These are phyloP conservation scores for Guadua angustifolia DNA, from an alignment of 176 grass and related monocot genomes.

Conservation along the genomic window DNA sequence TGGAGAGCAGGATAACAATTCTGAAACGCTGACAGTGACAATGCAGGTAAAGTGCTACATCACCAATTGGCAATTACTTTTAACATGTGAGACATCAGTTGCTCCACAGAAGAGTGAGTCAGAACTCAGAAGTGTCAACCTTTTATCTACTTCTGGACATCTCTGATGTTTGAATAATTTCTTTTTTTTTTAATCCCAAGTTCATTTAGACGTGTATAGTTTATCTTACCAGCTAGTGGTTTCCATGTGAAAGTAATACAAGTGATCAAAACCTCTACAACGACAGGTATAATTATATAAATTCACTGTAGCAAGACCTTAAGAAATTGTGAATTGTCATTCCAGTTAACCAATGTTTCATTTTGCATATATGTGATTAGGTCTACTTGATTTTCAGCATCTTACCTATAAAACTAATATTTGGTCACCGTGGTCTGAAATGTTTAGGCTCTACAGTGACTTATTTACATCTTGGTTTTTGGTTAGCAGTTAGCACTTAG, in stretches of 20 bases:
- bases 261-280: constrained; percentile 1
- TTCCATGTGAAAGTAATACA: neutral
- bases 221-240: constrained; percentile 32
- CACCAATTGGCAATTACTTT: neutral
- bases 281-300: constrained; percentile 21
- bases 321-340: constrained; percentile 3
- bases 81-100: neutral
- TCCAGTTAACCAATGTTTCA: neutral
- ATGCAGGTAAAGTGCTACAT: constrained; percentile 73
- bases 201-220: constrained; percentile 2
- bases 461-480: neutral
- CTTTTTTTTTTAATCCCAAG: neutral
- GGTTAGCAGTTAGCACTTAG: no score
- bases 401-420: neutral
- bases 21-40: constrained; percentile 94
- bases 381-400: constrained; percentile 12
- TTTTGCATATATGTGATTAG: neutral
- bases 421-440: neutral
- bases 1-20: constrained; percentile 98
- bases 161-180: constrained; percentile 10
- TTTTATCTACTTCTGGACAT: constrained; percentile 27
- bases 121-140: neutral
- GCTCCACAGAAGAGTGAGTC: neutral
- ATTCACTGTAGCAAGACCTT: neutral
- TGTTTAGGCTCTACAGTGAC: neutral